Evolutionary conservation across 2,329 filamentous ascomycete species (phyloP).

Genomic region (Pseudopithomyces chartarum): DNA sequence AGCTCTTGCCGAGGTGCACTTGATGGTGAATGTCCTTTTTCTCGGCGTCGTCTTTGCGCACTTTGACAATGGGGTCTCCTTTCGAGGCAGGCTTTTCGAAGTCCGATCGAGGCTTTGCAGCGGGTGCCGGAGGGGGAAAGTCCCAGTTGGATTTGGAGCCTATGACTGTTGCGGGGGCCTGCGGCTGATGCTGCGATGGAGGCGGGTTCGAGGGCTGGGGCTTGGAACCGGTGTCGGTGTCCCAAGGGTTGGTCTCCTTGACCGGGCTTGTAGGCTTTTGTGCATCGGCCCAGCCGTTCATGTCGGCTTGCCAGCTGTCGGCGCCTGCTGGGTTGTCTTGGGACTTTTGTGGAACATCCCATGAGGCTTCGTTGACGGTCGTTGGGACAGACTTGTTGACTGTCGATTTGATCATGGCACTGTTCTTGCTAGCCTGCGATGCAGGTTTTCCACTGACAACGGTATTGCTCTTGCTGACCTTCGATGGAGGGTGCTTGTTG

Average conservation of each 20-base stretch:
- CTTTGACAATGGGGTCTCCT: constrained; percentile 27
- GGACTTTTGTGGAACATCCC: background rate
- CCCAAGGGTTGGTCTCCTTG: background rate
- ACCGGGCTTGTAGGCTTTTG: background rate
- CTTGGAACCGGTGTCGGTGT: background rate
- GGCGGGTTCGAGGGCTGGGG: background rate
- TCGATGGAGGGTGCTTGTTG: too few relatives aligned
- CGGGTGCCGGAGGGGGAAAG: constrained; percentile 22
- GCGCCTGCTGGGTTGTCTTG: background rate
- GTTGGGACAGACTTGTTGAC: background rate
- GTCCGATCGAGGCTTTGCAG: constrained; percentile 5
- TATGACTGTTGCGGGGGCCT: background rate
- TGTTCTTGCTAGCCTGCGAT: background rate
- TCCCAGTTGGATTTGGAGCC: constrained; percentile 39
- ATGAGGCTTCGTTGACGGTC: background rate
- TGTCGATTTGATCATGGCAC: background rate
- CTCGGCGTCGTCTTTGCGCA: constrained; percentile 15
- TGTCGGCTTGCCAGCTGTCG: background rate
- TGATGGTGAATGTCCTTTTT: constrained; percentile 34
- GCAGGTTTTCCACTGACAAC: too few relatives aligned
- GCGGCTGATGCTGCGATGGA: background rate
- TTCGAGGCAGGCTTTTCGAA: constrained; percentile 22
- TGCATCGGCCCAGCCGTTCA: constrained; percentile 1
- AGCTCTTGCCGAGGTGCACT: constrained; percentile 42
- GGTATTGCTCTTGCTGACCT: background rate